Base-by-base conservation (phyloP, 768 basidiomycete genomes). In the Suillus placidus region DNA sequence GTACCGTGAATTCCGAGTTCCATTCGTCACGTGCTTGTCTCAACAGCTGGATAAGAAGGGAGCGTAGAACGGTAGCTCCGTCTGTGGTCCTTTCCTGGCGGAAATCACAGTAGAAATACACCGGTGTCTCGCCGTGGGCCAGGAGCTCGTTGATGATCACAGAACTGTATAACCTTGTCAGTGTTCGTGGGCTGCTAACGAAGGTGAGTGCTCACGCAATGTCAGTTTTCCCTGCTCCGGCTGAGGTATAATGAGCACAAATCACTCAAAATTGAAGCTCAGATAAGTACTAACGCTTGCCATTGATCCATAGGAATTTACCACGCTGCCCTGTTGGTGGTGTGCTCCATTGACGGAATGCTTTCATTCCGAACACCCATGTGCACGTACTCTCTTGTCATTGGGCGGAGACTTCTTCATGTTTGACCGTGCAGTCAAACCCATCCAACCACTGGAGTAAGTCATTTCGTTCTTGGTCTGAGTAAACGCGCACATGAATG, bases 61-160 rank as follows among this genome's bases (percentile, higher is more conserved):
- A 71, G 6, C 69, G 67, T 52, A 71, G 60, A 14, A 73, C 63
- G 23, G 66, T 69, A 1, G 69, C 45, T 8, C 67, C 62, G 10
- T 62, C 63, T 2, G 64, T 71, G 2, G 68, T 70, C 2, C 52
- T 32, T 5, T 9, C 26, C 0, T 30, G 54, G 6, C 62, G 63
- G 45, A 75, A 74, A 56, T 74, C 70, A 6, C 73, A 75, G 61
- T 73, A 75, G 54, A 74, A 74, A 30, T 63, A 71, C 0, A 34
- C 63, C 2, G 64, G 10, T 0, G 8, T 26, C 45, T 60, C 61
- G n/a, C 47, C 38, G 1, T 7, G 2, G 1, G 2, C 14, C 18
- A 23, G 4, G 14, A 68, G 32, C 6, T 63, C 52, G 26, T 70
- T 57, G 0, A 72, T 62, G 4, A 64, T 63, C 4, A 62, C 67